phyloP scores from a whole-genome alignment of 2,329 filamentous ascomycete genomes.

The Acarospora socialis region DNA sequence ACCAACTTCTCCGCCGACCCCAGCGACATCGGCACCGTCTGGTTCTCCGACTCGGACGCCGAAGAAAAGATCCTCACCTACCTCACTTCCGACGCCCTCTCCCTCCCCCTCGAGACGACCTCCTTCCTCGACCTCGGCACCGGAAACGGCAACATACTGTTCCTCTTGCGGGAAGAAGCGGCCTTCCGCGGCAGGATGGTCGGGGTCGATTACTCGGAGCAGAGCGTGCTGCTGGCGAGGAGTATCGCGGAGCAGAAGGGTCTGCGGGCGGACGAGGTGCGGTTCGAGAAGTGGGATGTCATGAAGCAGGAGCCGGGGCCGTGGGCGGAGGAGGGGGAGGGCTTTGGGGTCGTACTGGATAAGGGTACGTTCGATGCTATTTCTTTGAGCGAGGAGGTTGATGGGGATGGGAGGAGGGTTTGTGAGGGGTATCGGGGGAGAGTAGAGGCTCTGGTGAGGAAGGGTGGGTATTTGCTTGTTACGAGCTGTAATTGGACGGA shows the following conservation, averaged over 20 bases:
- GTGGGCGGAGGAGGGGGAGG: conserved; percentile 24
- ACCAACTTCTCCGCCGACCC: conserved; percentile 58
- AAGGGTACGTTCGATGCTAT: conserved; percentile 98
- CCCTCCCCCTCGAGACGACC: conserved; percentile 28
- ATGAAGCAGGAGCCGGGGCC: conserved; percentile 29
- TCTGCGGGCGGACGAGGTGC: conserved; percentile 19
- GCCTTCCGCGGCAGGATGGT: conserved; percentile 56
- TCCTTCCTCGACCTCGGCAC: conserved; percentile 78
- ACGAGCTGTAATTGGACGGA: conserved; percentile 99
- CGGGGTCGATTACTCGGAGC: conserved; percentile 74
- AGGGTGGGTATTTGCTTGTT: conserved; percentile 61
- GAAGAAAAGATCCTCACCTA: conserved; percentile 65
- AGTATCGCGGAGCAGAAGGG: conserved; percentile 38
- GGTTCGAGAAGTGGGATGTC: conserved; percentile 52
- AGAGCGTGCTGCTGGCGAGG: conserved; percentile 59
- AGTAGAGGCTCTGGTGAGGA: conserved; percentile 53
- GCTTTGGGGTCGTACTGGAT: conserved; percentile 88
- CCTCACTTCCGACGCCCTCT: conserved; percentile 38
- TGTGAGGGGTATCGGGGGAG: conserved; percentile 62
- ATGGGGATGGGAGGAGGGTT: conserved; percentile 40
- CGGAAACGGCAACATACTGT: conserved; percentile 85
- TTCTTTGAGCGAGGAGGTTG: conserved; percentile 50
- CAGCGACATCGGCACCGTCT: conserved; percentile 72
- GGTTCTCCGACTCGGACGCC: conserved; percentile 90
- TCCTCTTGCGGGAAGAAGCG: conserved; percentile 54